phyloP scores from a whole-genome alignment of 495 filamentous ascomycete species.

The Physcia stellaris region DNA sequence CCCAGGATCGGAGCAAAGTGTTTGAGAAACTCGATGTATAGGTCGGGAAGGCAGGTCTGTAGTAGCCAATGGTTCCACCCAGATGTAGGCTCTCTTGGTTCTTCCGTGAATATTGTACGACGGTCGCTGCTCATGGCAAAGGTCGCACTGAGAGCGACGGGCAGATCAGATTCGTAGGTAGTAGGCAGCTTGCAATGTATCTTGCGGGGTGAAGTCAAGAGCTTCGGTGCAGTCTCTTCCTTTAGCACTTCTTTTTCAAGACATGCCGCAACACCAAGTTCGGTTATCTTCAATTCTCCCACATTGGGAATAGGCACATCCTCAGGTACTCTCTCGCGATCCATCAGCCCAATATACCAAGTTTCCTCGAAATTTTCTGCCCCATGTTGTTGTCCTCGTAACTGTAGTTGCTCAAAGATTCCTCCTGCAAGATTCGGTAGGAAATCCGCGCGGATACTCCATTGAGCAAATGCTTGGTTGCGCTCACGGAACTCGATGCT shows the following conservation, averaged over 20 bases:
- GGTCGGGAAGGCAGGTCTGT: slow-evolving; percentile 13
- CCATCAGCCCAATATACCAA: slow-evolving; percentile 17
- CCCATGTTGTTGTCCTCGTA: slow-evolving; percentile 6
- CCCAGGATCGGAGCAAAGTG: slow-evolving; percentile 14
- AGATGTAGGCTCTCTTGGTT: slow-evolving; percentile 8
- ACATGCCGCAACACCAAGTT: slow-evolving; percentile 24
- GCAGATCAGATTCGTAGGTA: slow-evolving; percentile 16
- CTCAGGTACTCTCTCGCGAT: slow-evolving; percentile 8
- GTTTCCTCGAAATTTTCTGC: slow-evolving; percentile 7
- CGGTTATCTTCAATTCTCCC: slow-evolving; percentile 19
- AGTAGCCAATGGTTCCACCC: slow-evolving; percentile 30
- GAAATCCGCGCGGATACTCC: slow-evolving; percentile 9
- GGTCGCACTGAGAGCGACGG: slow-evolving; percentile 18
- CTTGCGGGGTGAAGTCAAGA: slow-evolving; percentile 4
- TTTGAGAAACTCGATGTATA: slow-evolving; percentile 24
- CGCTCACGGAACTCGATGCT: slow-evolving; percentile 16
- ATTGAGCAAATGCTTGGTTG: slow-evolving; percentile 3
- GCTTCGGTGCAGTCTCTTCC: neutral
- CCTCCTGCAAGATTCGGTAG: slow-evolving; percentile 5
- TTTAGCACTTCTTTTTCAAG: slow-evolving; percentile 2
- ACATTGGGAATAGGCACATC: slow-evolving; percentile 9
- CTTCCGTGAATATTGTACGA: slow-evolving; percentile 17
- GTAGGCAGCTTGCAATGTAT: slow-evolving; percentile 25
- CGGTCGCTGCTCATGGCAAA: slow-evolving; percentile 25
- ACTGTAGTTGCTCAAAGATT: slow-evolving; percentile 7